Evolutionary conservation across 2,329 filamentous ascomycete species (phyloP).

Genomic region (Alternaria sp.): DNA sequence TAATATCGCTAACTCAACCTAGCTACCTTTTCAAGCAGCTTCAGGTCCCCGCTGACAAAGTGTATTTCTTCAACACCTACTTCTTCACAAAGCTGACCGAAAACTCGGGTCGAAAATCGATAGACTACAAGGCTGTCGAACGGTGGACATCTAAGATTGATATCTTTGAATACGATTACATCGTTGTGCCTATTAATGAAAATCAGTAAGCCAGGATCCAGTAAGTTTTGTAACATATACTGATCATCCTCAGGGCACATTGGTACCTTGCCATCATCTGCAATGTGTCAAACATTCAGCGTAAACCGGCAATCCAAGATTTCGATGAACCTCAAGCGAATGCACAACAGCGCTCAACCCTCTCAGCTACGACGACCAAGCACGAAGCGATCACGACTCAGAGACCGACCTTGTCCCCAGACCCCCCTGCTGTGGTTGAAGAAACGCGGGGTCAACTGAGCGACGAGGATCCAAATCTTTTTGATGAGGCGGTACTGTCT

Average conservation of each 20-base stretch:
- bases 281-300: conserved; percentile 74
- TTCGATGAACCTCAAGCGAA: conserved; percentile 14
- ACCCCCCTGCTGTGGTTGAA: not conserved
- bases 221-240: not conserved
- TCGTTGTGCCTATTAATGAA: conserved; percentile 92
- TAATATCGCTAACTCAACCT: conserved; percentile 2
- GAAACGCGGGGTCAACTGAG: conserved; percentile 1
- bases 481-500: conserved; percentile 35
- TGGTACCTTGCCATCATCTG: conserved; percentile 98
- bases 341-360: not conserved
- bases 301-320: conserved; percentile 36
- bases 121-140: conserved; percentile 86
- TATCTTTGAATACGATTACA: conserved; percentile 84
- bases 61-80: conserved; percentile 92
- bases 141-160: conserved; percentile 89
- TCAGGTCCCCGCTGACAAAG: conserved; percentile 62
- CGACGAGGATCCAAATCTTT: conserved; percentile 30
- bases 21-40: conserved; percentile 51
- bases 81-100: conserved; percentile 79
- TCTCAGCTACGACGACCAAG: not conserved
- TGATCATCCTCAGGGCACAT: conserved; percentile 59
- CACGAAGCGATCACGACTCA: not conserved
- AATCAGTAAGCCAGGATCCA: conserved; percentile 46
- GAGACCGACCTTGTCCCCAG: not conserved
- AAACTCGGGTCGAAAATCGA: conserved; percentile 63